Conservation (phyloP, 148 eudicot species). For the Rhododendron simsii region DNA sequence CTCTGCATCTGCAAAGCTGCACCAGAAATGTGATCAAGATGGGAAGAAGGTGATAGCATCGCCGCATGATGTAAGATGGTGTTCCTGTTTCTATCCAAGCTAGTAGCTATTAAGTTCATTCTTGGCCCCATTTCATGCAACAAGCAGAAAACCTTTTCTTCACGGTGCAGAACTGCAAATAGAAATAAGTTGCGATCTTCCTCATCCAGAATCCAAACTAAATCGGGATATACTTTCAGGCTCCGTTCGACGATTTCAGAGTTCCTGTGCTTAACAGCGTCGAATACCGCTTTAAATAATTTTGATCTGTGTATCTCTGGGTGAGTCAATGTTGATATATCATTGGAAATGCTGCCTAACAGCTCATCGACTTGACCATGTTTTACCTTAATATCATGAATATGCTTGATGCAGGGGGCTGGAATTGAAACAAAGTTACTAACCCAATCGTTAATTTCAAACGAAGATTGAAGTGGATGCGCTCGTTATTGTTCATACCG, state of each 20-base stretch:
- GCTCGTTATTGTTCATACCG: background rate
- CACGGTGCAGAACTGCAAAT: constrained; percentile 12
- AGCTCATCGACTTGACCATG: background rate
- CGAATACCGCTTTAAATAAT: background rate
- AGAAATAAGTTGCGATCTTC: constrained; percentile 11
- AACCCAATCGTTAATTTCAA: background rate
- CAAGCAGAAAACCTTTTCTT: constrained; percentile 14
- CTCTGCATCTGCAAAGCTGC: constrained; percentile 12
- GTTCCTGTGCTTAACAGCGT: background rate
- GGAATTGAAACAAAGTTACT: background rate
- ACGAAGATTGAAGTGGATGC: background rate
- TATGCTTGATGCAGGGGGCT: background rate
- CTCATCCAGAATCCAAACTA: constrained; percentile 13
- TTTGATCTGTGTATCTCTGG: background rate
- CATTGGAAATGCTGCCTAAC: background rate
- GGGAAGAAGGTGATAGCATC: constrained; percentile 11
- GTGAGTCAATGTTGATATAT: background rate
- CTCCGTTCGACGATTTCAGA: constrained; percentile 6
- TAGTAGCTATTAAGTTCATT: constrained; percentile 6
- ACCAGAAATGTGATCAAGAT: constrained; percentile 14
- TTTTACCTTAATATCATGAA: background rate
- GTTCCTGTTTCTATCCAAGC: constrained; percentile 10
- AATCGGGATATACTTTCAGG: constrained; percentile 6
- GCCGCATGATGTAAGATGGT: constrained; percentile 21
- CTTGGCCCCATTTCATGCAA: background rate